These are phyloP conservation scores for Neoarthrinium moseri DNA, from an alignment of 2,329 filamentous ascomycete species.

Conservation along the genomic window DNA sequence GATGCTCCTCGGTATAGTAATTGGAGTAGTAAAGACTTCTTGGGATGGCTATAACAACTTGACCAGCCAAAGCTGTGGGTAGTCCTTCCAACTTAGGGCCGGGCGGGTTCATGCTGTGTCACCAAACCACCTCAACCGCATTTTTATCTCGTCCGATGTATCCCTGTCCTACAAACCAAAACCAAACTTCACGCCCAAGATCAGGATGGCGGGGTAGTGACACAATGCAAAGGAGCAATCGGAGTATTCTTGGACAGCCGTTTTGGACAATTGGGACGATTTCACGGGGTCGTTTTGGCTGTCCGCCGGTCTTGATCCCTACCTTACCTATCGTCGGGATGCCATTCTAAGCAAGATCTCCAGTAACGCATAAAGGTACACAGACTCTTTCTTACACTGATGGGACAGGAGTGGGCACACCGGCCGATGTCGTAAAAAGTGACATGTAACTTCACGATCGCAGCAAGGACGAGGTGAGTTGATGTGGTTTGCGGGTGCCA, in stretches of 20 bases:
- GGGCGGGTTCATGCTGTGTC: too few species aligned
- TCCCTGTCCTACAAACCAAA: slow-evolving; percentile 1
- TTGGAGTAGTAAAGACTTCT: not conserved
- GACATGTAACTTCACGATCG: too few species aligned
- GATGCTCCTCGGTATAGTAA: too few species aligned
- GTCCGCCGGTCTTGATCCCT: too few species aligned
- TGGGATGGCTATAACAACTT: too few species aligned
- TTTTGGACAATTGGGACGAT: not conserved
- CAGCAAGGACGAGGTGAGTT: too few species aligned
- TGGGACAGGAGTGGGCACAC: slow-evolving; percentile 9
- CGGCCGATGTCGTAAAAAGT: too few species aligned
- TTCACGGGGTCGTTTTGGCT: not conserved
- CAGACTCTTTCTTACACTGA: slow-evolving; percentile 11
- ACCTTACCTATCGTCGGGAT: too few species aligned
- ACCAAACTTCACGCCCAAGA: slow-evolving; percentile 1
- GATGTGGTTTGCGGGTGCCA: too few species aligned
- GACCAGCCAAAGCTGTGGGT: not conserved
- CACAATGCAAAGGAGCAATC: not conserved
- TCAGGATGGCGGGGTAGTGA: not conserved
- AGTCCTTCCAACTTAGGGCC: too few species aligned
- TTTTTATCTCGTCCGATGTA: slow-evolving; percentile 3
- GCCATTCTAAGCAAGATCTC: too few species aligned
- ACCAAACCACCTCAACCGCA: not conserved
- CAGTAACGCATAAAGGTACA: slow-evolving; percentile 11
- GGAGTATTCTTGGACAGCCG: not conserved